Evolutionary conservation across 495 filamentous ascomycete species (phyloP).

Genomic region (Apiosordaria backusii): DNA sequence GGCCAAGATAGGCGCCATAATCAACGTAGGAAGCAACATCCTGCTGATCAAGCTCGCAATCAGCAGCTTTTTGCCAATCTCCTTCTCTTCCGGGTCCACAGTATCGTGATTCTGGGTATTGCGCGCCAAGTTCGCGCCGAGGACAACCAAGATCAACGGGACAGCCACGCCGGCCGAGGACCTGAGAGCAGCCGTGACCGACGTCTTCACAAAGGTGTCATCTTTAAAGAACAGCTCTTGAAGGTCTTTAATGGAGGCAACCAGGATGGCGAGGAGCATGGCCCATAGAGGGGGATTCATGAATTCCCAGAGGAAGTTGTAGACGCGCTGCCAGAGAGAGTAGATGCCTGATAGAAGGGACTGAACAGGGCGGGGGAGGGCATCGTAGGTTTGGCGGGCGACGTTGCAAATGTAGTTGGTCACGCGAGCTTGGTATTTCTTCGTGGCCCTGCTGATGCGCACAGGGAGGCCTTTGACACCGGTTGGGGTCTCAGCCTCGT

Average conservation of each 20-base stretch:
- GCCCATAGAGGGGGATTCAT: conserved; percentile 99
- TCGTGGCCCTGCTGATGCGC: conserved; percentile 23
- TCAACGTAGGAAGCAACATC: conserved; percentile 86
- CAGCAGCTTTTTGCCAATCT: conserved; percentile 69
- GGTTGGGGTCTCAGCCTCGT: conserved; percentile 32
- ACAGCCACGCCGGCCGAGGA: conserved; percentile 90
- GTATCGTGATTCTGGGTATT: conserved; percentile 64
- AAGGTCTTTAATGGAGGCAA: conserved; percentile 83
- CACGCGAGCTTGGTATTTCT: conserved; percentile 23
- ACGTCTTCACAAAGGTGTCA: conserved; percentile 89
- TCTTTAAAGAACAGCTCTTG: conserved; percentile 84
- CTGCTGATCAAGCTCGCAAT: conserved; percentile 80
- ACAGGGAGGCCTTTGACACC: conserved; percentile 34
- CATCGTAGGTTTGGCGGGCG: conserved; percentile 25
- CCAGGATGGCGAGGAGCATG: conserved; percentile 83
- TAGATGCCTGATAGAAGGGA: conserved; percentile 45
- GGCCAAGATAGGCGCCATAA: conserved; percentile 92
- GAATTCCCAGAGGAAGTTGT: conserved; percentile 73
- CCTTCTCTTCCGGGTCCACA: conserved; percentile 60
- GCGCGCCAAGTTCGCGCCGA: conserved; percentile 84
- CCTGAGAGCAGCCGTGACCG: conserved; percentile 78
- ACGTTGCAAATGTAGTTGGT: conserved; percentile 38
- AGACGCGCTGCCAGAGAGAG: conserved; percentile 48
- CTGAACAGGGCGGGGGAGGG: conserved; percentile 60
- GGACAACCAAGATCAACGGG: conserved; percentile 91